Evolutionary conservation across 768 basidiomycete genomes (phyloP).

Genomic region (Amanita thiersii): DNA sequence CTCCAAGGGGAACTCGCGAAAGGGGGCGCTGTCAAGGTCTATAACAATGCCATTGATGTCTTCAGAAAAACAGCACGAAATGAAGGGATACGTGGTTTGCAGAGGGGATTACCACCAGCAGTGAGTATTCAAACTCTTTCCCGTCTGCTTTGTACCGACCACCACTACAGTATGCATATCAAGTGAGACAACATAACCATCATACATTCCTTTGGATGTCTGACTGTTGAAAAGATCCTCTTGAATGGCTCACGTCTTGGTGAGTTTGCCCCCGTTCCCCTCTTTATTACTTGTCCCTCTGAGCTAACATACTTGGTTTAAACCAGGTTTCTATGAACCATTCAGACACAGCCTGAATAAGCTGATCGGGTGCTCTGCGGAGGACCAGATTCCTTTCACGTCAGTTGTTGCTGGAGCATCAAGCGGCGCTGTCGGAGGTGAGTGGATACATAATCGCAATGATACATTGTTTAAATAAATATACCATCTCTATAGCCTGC

Average conservation of each 20-base stretch:
- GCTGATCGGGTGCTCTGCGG: slow-evolving; percentile 51
- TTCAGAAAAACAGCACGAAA: slow-evolving; percentile 81
- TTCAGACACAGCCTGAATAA: slow-evolving; percentile 67
- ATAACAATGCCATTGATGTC: slow-evolving; percentile 83
- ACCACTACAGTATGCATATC: slow-evolving; percentile 70
- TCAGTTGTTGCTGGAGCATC: slow-evolving; percentile 82
- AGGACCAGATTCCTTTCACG: slow-evolving; percentile 64
- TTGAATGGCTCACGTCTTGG: slow-evolving; percentile 89
- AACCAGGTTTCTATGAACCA: slow-evolving; percentile 90
- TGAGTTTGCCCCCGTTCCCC: slow-evolving; percentile 21
- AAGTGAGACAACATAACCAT: slow-evolving; percentile 42
- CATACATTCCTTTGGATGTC: neutral
- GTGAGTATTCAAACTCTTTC: slow-evolving; percentile 35
- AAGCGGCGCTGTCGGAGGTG: slow-evolving; percentile 89
- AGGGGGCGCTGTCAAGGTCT: slow-evolving; percentile 63
- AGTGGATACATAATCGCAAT: slow-evolving; percentile 10
- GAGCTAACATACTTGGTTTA: no score
- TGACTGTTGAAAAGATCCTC: slow-evolving; percentile 61
- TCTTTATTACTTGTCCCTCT: neutral
- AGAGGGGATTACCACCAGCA: slow-evolving; percentile 86
- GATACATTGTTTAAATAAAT: neutral
- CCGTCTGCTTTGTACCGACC: neutral
- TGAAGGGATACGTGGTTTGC: slow-evolving; percentile 87
- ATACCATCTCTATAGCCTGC: slow-evolving; percentile 34
- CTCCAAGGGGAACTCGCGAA: slow-evolving; percentile 92